phyloP scores from a whole-genome alignment of 2,329 filamentous ascomycete species.

The Pseudocercospora fuligena region DNA sequence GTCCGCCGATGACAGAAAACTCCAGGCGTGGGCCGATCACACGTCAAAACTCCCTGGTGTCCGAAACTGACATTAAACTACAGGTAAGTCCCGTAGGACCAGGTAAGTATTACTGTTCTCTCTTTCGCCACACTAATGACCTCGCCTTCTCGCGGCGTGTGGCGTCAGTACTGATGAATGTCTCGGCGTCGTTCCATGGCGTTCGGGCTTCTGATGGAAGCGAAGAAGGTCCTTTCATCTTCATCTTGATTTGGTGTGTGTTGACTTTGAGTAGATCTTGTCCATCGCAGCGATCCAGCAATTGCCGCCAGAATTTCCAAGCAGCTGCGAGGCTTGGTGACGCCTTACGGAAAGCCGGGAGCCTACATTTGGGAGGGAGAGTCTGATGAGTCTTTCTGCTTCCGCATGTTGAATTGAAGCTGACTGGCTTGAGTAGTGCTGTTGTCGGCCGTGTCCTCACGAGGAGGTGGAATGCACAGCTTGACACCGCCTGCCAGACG shows the following conservation, averaged over 20 bases:
- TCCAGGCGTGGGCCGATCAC: neutral
- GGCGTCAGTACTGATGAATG: constrained; percentile 4
- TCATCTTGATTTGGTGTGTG: constrained; percentile 37
- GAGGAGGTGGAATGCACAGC: neutral
- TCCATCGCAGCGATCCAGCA: neutral
- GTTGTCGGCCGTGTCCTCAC: neutral
- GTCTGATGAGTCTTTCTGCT: neutral
- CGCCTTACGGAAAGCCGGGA: neutral
- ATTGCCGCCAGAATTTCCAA: neutral
- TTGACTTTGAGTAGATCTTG: neutral
- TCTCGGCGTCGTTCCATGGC: neutral
- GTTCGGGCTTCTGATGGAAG: constrained; percentile 1
- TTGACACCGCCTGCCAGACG: neutral
- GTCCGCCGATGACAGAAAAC: neutral
- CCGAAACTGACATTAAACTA: neutral
- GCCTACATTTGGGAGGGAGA: neutral
- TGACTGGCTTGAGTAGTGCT: neutral
- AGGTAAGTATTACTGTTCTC: neutral
- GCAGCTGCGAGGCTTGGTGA: neutral
- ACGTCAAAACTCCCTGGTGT: neutral
- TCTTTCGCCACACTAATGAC: neutral
- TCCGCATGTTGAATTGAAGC: neutral
- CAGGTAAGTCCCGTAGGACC: neutral
- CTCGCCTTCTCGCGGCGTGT: constrained; percentile 6
- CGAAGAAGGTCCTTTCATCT: neutral